These are phyloP conservation scores for Luzula sylvatica DNA, from an alignment of 176 grass and related monocot species.

Conservation along the genomic window DNA sequence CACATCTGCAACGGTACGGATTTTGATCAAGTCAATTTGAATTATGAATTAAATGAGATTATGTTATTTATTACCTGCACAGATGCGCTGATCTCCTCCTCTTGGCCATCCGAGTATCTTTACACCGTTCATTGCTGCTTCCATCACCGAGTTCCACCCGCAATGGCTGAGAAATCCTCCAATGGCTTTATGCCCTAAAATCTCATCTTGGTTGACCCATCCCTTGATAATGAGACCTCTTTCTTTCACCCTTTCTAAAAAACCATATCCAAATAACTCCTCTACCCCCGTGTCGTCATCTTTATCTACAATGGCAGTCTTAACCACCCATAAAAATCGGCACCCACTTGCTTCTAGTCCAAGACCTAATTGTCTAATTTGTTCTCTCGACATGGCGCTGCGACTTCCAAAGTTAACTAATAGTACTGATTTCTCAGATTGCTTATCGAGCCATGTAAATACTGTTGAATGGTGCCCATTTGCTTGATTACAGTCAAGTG, in stretches of 20 bases:
- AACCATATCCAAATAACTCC: constrained; percentile 25
- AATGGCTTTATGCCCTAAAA: constrained; percentile 28
- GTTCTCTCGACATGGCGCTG: constrained; percentile 19
- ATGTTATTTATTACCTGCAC: no score
- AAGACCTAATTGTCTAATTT: constrained; percentile 27
- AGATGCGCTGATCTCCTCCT: constrained; percentile 45
- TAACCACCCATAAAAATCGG: no score
- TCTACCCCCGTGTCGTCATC: constrained; percentile 17
- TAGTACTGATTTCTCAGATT: constrained; percentile 45
- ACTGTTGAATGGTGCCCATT: no score
- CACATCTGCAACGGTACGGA: constrained; percentile 3
- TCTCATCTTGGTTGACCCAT: constrained; percentile 54
- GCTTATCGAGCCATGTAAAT: constrained; percentile 28
- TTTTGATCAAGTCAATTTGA: no score
- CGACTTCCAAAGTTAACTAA: constrained; percentile 64
- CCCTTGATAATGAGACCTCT: no score
- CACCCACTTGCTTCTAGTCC: constrained; percentile 35
- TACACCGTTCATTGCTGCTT: constrained; percentile 29
- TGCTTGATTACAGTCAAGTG: no score
- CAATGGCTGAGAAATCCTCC: no score
- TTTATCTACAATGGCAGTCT: constrained; percentile 31
- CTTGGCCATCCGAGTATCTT: constrained; percentile 42
- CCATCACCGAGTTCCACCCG: no score
- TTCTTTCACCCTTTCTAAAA: constrained; percentile 22
- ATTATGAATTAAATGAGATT: no score